Conservation (phyloP, 371 early-diverging fungal genomes). For the Circinella umbellata region DNA sequence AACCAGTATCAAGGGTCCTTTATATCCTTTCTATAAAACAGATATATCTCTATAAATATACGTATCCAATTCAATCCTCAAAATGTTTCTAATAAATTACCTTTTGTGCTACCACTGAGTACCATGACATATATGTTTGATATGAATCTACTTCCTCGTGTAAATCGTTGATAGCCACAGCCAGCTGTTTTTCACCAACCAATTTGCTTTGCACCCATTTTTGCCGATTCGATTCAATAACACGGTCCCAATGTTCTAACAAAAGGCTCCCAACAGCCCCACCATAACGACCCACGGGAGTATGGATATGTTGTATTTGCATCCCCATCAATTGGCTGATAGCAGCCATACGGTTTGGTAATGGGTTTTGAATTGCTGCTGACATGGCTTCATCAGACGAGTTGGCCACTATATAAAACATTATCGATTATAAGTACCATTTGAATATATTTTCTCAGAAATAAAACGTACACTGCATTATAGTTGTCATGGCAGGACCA, state of each 20-base stretch:
- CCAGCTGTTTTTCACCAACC: constrained; percentile 43
- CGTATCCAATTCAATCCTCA: background rate
- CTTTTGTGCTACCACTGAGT: constrained; percentile 52
- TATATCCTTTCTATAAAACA: constrained; percentile 36
- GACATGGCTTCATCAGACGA: background rate
- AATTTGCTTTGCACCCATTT: constrained; percentile 42
- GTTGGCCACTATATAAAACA: background rate
- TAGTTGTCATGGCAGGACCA: constrained; percentile 44
- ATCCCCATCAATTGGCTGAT: constrained; percentile 37
- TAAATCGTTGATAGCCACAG: constrained; percentile 28
- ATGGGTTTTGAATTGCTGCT: constrained; percentile 32
- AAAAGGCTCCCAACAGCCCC: constrained; percentile 38
- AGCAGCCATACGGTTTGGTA: constrained; percentile 47
- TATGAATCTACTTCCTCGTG: constrained; percentile 39
- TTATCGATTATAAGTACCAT: no score
- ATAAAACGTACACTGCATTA: constrained; percentile 31
- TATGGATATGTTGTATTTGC: constrained; percentile 50
- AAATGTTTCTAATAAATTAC: constrained; percentile 10
- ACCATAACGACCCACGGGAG: constrained; percentile 46
- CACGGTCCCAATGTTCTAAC: constrained; percentile 48
- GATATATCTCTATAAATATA: background rate
- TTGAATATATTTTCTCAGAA: no score
- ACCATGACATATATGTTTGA: constrained; percentile 55
- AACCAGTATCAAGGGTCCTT: constrained; percentile 43
- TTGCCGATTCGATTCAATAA: constrained; percentile 28